Evolutionary conservation across 371 early-diverging fungal genomes (phyloP), one percentile per base, ranked within the genome.

Genomic region (Chytridium lagenaria): DNA sequence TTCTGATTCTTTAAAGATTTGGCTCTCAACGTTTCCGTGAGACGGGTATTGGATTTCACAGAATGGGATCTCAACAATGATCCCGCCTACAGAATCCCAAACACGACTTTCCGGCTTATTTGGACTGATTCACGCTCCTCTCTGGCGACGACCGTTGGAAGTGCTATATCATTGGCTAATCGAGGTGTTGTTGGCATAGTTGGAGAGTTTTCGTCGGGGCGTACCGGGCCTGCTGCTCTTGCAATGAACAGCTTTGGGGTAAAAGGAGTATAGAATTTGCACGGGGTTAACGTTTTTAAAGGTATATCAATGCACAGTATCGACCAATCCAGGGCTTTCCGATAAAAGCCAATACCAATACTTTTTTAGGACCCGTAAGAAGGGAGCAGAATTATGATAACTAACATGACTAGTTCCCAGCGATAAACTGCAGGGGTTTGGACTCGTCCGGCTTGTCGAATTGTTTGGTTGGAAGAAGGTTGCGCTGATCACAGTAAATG

Each of bases 401-500:
- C 36, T 2, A 12, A 37, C 26, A 12, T 63, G 63, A 12, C 12
- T 7, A 63, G 63, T 66, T 19, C 66, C 66, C 2, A 68, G 68
- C 26, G 68, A 68, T 51, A 49, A 31, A 26, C 51, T 50, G 31
- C 68, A 68, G 39, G 68, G 51, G 7, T 3, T 19, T 40, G 51
- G 5, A 10, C 28, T 68, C n/a, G 52, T 34, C 15, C 7, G 36
- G 31, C 52, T 68, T 31, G 36, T 68, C 19, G 2, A 68, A 28
- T 23, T n/a, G 1, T 68, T 39, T 33, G 51, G 52, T 2, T 68
- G 68, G 68, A 30, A 15, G 7, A 49, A 30, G 19, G 52, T 51
- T 51, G 68, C 68, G 30, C 51, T 68, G 23, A 22, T 68, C 1
- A 51, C 68, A 30, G 66, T 66, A 5, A 66, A 66, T 30, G 16